Evolutionary conservation across 495 filamentous ascomycete species (phyloP).

Genomic region (Neurospora sp.): DNA sequence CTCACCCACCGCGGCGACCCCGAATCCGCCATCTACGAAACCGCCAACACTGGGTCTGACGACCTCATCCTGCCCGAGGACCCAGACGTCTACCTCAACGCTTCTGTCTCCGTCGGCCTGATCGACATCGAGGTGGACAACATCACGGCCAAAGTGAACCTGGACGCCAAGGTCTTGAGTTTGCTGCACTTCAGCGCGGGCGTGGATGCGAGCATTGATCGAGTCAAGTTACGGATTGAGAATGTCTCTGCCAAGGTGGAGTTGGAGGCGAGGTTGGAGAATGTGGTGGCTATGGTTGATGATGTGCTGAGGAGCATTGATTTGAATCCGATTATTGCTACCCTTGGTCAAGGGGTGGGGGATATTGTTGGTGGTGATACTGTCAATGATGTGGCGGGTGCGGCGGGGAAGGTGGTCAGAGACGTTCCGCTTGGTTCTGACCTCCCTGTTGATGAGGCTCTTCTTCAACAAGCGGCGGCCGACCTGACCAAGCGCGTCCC

Average conservation of each 20-base stretch:
- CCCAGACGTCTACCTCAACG: slow-evolving; percentile 49
- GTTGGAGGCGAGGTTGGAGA: slow-evolving; percentile 45
- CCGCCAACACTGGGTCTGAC: slow-evolving; percentile 31
- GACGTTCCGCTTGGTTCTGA: no score
- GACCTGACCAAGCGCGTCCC: slow-evolving; percentile 1
- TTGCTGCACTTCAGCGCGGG: slow-evolving; percentile 48
- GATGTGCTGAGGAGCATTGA: slow-evolving; percentile 44
- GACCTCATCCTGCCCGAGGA: slow-evolving; percentile 27
- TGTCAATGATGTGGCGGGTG: no score
- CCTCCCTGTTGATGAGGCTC: no score
- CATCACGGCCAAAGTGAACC: slow-evolving; percentile 49
- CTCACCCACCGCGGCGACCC: slow-evolving; percentile 39
- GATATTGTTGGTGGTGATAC: slow-evolving; percentile 7
- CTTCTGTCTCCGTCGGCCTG: slow-evolving; percentile 38
- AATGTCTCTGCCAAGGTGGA: slow-evolving; percentile 47
- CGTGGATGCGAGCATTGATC: slow-evolving; percentile 42
- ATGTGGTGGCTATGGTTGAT: slow-evolving; percentile 45
- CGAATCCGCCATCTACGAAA: slow-evolving; percentile 39
- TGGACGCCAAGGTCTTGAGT: slow-evolving; percentile 45
- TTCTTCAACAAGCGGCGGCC: no score
- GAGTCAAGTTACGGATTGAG: slow-evolving; percentile 41
- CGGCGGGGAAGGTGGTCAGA: no score
- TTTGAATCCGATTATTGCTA: slow-evolving; percentile 46
- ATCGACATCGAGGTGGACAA: slow-evolving; percentile 46
- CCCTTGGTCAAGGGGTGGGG: slow-evolving; percentile 36